Base-by-base conservation (phyloP, 2,329 filamentous ascomycete species). In the Massarina eburnea region DNA sequence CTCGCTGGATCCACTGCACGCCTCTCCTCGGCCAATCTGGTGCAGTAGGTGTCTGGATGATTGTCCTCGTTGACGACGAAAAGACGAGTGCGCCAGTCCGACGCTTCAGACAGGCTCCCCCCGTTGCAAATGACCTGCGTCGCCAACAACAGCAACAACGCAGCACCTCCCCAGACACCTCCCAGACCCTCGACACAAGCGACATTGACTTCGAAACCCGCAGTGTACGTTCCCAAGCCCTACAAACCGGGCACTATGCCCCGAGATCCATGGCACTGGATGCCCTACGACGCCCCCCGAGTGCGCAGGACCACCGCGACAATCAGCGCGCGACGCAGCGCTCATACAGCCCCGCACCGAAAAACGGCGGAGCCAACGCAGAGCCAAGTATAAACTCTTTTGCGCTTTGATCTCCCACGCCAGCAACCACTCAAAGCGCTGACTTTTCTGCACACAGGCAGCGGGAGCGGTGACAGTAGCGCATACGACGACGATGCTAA, bases 1-100 rank as follows among this genome's bases (percentile, higher is more conserved):
- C 80, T 39, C 78, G 86, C 34, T 91, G 87, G 86, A 86, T 91
- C 32, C 87, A 91, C 64, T 88, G 85, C 61, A 91, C 87, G 18
- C 87, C 88, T 2, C 71, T 91, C 3, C 69, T 88, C 3, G 86
- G 85, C 2, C 77, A 77, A 33, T 84, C 84, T 51, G 83, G 84
- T 1, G 74, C 80, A 3, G 81, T 91, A 0, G 88, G 88, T 14
- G 86, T 89, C 0, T 91, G 87, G 87, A 88, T 91, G 84, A 76
- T 90, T 5, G 78, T 90, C 1, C 76, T 91, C 12, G 81, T 89
- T 3, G 85, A 89, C 51, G 83, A 68, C 42, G 64, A 68, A n/a
- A 66, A 66, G 17, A 41, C 53, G 12, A 12, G 41, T 1, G 43
- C 45, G 6, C 52, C 58, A 10, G 48, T 43, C 18, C 57, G 64